Conservation (phyloP, 257 asterid species). For the Coffea canephora region DNA sequence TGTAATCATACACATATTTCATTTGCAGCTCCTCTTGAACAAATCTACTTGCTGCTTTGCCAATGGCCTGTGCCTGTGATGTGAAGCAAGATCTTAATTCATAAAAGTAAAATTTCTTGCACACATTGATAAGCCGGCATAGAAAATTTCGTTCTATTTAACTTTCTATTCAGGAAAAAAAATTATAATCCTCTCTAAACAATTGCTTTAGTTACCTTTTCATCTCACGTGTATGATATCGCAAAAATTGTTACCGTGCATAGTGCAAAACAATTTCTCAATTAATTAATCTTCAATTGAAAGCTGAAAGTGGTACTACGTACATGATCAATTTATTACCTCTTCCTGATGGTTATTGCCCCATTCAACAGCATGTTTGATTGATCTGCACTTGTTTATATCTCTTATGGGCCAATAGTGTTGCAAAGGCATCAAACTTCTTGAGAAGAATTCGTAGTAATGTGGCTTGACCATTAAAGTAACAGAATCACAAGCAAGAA, state of each 20-base stretch:
- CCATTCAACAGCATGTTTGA: conserved; percentile 81
- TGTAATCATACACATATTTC: conserved; percentile 80
- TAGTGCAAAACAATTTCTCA: too few relatives aligned
- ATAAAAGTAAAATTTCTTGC: too few relatives aligned
- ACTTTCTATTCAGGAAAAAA: too few relatives aligned
- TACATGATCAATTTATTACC: conserved; percentile 18
- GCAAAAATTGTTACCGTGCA: too few relatives aligned
- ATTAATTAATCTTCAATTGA: too few relatives aligned
- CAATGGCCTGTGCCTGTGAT: conserved; percentile 64
- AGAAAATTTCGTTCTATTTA: too few relatives aligned
- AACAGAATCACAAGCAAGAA: conserved; percentile 74
- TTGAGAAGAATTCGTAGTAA: conserved; percentile 71
- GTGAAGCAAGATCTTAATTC: too few relatives aligned
- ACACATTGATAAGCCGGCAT: too few relatives aligned
- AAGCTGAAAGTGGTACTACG: too few relatives aligned
- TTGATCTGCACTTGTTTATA: conserved; percentile 66
- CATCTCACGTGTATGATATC: too few relatives aligned
- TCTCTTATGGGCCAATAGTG: conserved; percentile 87
- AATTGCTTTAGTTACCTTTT: too few relatives aligned
- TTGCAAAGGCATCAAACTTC: conserved; percentile 72
- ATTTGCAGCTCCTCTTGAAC: conserved; percentile 52
- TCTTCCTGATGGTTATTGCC: conserved; percentile 50
- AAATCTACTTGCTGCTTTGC: conserved; percentile 58
- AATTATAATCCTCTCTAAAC: too few relatives aligned
- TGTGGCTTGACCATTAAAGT: conserved; percentile 52